phyloP scores from a whole-genome alignment of 2,329 filamentous ascomycete genomes.

The Fusarium secorum region DNA sequence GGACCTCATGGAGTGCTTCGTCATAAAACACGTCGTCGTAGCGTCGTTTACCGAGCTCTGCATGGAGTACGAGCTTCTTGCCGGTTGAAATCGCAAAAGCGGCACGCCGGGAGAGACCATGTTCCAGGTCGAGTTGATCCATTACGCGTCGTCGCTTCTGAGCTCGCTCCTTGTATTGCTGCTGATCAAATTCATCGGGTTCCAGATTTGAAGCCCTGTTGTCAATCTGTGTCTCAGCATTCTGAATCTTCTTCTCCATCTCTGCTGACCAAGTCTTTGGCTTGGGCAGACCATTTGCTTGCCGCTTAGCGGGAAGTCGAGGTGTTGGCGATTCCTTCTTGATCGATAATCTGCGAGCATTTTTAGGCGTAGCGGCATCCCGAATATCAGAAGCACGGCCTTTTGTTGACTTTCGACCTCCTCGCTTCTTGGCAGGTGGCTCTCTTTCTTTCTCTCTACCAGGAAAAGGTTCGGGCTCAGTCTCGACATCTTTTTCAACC shows the following conservation, averaged over 20 bases:
- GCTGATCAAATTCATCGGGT: slow-evolving; percentile 52
- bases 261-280: slow-evolving; percentile 70
- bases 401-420: slow-evolving; percentile 52
- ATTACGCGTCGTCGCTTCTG: slow-evolving; percentile 76
- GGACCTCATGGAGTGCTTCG: slow-evolving; percentile 84
- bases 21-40: slow-evolving; percentile 81
- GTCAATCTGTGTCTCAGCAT: slow-evolving; percentile 53
- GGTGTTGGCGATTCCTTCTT: slow-evolving; percentile 58
- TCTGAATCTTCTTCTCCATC: slow-evolving; percentile 53
- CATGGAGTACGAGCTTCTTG: slow-evolving; percentile 72
- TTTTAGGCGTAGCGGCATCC: slow-evolving; percentile 59
- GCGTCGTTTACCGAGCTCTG: slow-evolving; percentile 74
- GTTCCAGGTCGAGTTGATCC: slow-evolving; percentile 66
- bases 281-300: slow-evolving; percentile 68
- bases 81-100: slow-evolving; percentile 67
- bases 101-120: slow-evolving; percentile 67
- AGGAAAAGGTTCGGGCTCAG: slow-evolving; percentile 43
- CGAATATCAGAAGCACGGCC: slow-evolving; percentile 61
- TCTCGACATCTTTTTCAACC: slow-evolving; percentile 48
- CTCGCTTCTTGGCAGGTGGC: slow-evolving; percentile 44
- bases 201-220: slow-evolving; percentile 57
- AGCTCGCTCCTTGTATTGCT: slow-evolving; percentile 61
- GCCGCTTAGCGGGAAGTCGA: slow-evolving; percentile 63
- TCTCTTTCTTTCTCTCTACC: slow-evolving; percentile 43
- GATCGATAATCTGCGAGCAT: slow-evolving; percentile 58